phyloP scores from a whole-genome alignment of 2,329 filamentous ascomycete genomes.

The Rutstroemia sp. region DNA sequence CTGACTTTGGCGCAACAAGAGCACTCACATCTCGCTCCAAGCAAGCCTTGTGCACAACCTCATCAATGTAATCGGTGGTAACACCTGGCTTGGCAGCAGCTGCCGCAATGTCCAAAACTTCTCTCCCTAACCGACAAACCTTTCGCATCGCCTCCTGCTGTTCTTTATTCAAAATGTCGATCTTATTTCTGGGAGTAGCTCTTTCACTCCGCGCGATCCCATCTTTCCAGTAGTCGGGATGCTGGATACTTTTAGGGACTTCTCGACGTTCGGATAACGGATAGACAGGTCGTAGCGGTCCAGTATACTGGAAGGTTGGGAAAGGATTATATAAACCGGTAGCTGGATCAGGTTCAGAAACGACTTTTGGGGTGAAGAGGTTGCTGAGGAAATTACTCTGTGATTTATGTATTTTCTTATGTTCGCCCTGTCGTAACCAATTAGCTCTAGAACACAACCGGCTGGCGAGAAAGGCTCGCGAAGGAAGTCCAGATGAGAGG shows the following conservation, averaged over 20 bases:
- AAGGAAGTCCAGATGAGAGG: no score
- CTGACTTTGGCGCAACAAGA: background rate
- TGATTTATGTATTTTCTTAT: constrained; percentile 80
- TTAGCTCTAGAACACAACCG: background rate
- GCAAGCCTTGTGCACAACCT: constrained; percentile 90
- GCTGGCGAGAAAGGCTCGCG: background rate
- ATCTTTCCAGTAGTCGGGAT: constrained; percentile 82
- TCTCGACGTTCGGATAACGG: constrained; percentile 66
- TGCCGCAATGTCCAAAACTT: constrained; percentile 88
- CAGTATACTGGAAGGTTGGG: constrained; percentile 77
- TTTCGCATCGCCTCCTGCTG: constrained; percentile 84
- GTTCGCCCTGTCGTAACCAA: constrained; percentile 53
- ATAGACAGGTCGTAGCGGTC: constrained; percentile 77
- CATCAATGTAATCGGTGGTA: constrained; percentile 91
- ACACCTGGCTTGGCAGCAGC: constrained; percentile 80
- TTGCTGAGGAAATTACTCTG: constrained; percentile 68
- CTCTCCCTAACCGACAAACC: constrained; percentile 77
- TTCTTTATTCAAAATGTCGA: constrained; percentile 72
- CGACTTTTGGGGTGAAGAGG: constrained; percentile 68
- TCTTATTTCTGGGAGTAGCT: constrained; percentile 63
- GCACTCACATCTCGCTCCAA: constrained; percentile 77
- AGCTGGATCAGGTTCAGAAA: constrained; percentile 87
- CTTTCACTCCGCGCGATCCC: constrained; percentile 62
- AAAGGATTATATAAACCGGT: constrained; percentile 90
- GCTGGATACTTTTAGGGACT: constrained; percentile 71